phyloP scores from a whole-genome alignment of 2,329 filamentous ascomycete species.

The Dactylonectria estremocensis region DNA sequence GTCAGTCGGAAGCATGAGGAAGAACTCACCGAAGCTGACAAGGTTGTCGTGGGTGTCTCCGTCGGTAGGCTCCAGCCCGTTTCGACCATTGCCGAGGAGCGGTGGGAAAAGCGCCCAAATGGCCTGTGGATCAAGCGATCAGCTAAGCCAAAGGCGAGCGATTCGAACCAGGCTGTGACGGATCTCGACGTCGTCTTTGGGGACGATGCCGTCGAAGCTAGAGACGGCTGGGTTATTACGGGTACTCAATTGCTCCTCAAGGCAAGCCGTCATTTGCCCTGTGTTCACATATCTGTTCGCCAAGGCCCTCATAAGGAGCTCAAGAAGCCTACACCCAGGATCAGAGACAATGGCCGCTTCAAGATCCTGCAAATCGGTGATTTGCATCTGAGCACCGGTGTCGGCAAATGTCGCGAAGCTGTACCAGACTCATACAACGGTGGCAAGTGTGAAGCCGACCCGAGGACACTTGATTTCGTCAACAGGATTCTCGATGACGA shows the following conservation, averaged over 20 bases:
- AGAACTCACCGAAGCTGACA: conserved; percentile 81
- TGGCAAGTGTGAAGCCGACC: conserved; percentile 90
- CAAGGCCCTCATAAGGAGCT: conserved; percentile 76
- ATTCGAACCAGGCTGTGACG: conserved; percentile 82
- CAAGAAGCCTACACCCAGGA: conserved; percentile 80
- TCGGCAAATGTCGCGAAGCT: conserved; percentile 89
- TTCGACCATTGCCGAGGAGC: conserved; percentile 62
- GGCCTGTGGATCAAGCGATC: conserved; percentile 89
- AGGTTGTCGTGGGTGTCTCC: conserved; percentile 84
- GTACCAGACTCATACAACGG: conserved; percentile 80
- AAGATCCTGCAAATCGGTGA: conserved; percentile 99
- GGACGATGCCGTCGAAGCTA: conserved; percentile 90
- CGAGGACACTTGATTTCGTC: conserved; percentile 92
- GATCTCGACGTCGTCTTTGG: conserved; percentile 91
- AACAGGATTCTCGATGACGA: conserved; percentile 89
- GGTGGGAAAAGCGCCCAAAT: conserved; percentile 83
- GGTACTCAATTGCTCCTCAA: conserved; percentile 82
- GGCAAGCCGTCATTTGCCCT: conserved; percentile 71
- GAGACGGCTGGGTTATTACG: conserved; percentile 86
- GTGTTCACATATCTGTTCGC: conserved; percentile 83
- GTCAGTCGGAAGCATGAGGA: conserved; percentile 89
- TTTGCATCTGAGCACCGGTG: conserved; percentile 91
- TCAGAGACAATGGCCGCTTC: conserved; percentile 92
- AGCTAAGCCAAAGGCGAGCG: conserved; percentile 79
- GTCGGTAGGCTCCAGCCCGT: conserved; percentile 81